Evolutionary conservation across 306 rosid genomes (phyloP).

Genomic region (Leucaena leucocephala): DNA sequence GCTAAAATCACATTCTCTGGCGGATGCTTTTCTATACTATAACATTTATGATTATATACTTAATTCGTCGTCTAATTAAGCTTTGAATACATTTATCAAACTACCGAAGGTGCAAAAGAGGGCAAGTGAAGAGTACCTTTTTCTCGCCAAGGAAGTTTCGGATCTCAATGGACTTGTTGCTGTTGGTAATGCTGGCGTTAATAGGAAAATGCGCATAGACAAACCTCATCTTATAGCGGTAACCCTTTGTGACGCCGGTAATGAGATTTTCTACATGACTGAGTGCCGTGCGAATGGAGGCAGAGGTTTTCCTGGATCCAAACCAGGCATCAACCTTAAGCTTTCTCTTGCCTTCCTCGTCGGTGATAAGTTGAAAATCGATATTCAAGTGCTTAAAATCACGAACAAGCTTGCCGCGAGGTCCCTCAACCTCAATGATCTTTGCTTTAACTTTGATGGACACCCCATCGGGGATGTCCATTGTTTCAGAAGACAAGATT

Average conservation of each 20-base stretch:
- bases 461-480: slow-evolving; percentile 68
- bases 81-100: no score
- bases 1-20: not conserved
- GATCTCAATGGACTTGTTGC: slow-evolving; percentile 62
- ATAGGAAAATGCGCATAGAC: slow-evolving; percentile 85
- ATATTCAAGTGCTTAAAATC: slow-evolving; percentile 80
- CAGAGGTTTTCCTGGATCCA: slow-evolving; percentile 76
- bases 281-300: slow-evolving; percentile 73
- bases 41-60: no score
- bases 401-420: slow-evolving; percentile 71
- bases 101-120: no score
- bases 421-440: slow-evolving; percentile 78
- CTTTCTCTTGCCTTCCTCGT: slow-evolving; percentile 50
- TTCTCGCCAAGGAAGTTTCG: slow-evolving; percentile 76
- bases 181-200: slow-evolving; percentile 61
- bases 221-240: slow-evolving; percentile 82
- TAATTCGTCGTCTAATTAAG: no score
- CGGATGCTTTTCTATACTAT: not conserved
- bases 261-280: slow-evolving; percentile 69
- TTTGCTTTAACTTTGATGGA: slow-evolving; percentile 60
- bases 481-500: slow-evolving; percentile 63
- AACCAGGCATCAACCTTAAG: slow-evolving; percentile 75
- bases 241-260: slow-evolving; percentile 81
- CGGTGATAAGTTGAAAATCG: slow-evolving; percentile 69
- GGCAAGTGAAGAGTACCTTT: slow-evolving; percentile 41